phyloP scores from a whole-genome alignment of 192 early-diverging fungal species.

The Tieghemiomyces parasiticus region DNA sequence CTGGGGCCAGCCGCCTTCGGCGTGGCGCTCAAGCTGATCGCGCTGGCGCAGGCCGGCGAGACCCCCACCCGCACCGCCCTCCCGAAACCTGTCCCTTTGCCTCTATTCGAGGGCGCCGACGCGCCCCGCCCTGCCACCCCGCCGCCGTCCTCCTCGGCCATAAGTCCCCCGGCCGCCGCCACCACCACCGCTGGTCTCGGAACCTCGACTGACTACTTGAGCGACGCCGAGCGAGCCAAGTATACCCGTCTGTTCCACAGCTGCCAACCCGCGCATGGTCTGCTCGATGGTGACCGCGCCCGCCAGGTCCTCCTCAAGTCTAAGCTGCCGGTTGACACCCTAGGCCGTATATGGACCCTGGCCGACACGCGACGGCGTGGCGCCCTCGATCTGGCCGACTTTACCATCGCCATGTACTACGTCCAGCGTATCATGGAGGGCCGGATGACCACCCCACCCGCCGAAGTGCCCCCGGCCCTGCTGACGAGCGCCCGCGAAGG shows the following conservation, averaged over 20 bases:
- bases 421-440: slow-evolving; percentile 70
- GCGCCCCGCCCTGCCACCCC: slow-evolving; percentile 9
- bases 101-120: slow-evolving; percentile 40
- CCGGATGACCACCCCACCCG: slow-evolving; percentile 47
- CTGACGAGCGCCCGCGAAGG: slow-evolving; percentile 20
- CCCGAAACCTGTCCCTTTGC: slow-evolving; percentile 30
- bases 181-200: no score
- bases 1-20: slow-evolving; percentile 56
- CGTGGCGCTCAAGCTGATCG: slow-evolving; percentile 78
- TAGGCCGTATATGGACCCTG: slow-evolving; percentile 71
- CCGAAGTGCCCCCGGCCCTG: slow-evolving; percentile 43
- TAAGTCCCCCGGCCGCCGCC: not conserved
- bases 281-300: slow-evolving; percentile 48
- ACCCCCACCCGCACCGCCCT: slow-evolving; percentile 32
- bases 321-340: slow-evolving; percentile 54
- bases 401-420: slow-evolving; percentile 82
- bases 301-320: slow-evolving; percentile 67
- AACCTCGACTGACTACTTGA: not conserved
- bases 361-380: slow-evolving; percentile 60
- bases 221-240: slow-evolving; percentile 37
- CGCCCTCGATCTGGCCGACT: slow-evolving; percentile 63
- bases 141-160: not conserved
- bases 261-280: slow-evolving; percentile 37
- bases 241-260: slow-evolving; percentile 43
- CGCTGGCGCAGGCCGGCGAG: slow-evolving; percentile 62